Evolutionary conservation across 208 protist species (phyloP).

Genomic region (Trypanosoma platydactyli): DNA sequence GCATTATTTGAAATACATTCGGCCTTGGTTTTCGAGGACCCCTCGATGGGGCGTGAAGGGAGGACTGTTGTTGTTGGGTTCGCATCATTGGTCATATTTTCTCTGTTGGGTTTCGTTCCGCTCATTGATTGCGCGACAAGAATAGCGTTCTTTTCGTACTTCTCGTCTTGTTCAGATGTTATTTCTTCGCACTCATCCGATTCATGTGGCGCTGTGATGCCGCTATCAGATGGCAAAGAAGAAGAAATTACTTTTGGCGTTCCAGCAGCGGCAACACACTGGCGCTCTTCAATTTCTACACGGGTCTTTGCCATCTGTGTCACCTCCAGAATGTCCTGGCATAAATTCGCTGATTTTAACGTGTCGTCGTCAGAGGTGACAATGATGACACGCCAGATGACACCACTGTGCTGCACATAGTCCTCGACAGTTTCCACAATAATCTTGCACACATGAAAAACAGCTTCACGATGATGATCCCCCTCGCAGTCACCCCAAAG

Average conservation of each 20-base stretch:
- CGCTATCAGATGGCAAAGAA: slow-evolving; percentile 10
- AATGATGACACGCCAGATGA: slow-evolving; percentile 77
- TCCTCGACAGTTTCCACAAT: slow-evolving; percentile 84
- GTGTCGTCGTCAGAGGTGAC: slow-evolving; percentile 45
- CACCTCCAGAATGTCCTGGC: slow-evolving; percentile 46
- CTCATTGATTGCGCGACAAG: too few relatives aligned
- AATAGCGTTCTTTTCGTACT: not conserved
- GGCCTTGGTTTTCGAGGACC: too few relatives aligned
- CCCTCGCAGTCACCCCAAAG: slow-evolving; percentile 51
- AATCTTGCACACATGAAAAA: slow-evolving; percentile 85
- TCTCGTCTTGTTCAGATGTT: not conserved
- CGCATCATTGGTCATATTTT: not conserved
- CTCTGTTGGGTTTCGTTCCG: too few relatives aligned
- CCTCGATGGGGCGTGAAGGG: too few relatives aligned
- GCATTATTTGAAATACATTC: too few relatives aligned
- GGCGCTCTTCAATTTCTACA: slow-evolving; percentile 42
- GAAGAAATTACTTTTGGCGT: not conserved
- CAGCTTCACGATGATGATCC: slow-evolving; percentile 40
- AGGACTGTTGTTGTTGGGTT: not conserved
- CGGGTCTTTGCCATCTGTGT: slow-evolving; percentile 44
- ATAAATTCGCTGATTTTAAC: slow-evolving; percentile 23
- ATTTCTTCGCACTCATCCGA: too few relatives aligned
- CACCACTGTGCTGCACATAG: slow-evolving; percentile 84
- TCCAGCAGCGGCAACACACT: slow-evolving; percentile 9
- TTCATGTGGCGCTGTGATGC: slow-evolving; percentile 1